Percentiles rank a stretch among this genome's conserved stretches.
These are phyloP conservation scores for Saccharomyces kudriavzevii DNA, from an alignment of 805 yeast species.

Conservation along the genomic window DNA sequence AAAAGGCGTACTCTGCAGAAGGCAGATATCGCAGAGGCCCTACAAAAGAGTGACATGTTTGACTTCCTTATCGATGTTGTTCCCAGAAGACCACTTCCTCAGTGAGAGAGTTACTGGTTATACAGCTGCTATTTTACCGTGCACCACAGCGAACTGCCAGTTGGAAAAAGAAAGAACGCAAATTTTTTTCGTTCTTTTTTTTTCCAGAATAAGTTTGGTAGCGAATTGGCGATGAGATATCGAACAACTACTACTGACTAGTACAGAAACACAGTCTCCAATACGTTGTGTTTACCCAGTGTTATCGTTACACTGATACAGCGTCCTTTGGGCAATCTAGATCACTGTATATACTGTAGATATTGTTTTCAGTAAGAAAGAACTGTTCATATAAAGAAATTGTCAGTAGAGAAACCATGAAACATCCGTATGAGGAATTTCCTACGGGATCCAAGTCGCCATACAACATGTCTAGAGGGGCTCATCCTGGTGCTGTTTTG, in stretches of 20 bases:
- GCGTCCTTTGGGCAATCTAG: not conserved
- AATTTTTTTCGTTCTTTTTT: not conserved
- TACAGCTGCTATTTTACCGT: not conserved
- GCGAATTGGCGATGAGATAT: not conserved
- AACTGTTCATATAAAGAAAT: not conserved
- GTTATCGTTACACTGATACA: not conserved
- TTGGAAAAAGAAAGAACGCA: not conserved
- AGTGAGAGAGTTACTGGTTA: not conserved
- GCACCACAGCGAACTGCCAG: not conserved
- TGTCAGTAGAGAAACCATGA: constrained; percentile 5
- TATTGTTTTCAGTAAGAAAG: not conserved
- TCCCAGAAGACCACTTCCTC: constrained; percentile 54
- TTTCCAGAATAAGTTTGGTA: not conserved
- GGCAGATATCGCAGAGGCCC: constrained; percentile 89
- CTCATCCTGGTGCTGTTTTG: constrained; percentile 37
- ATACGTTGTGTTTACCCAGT: not conserved
- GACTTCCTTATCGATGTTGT: constrained; percentile 94
- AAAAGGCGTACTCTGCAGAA: constrained; percentile 91
- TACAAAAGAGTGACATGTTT: constrained; percentile 93
- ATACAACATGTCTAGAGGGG: constrained; percentile 23
- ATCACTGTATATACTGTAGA: not conserved
- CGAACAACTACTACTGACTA: not conserved
- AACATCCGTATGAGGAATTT: constrained; percentile 15
- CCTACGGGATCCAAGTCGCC: constrained; percentile 25
- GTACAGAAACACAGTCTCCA: not conserved